Evolutionary conservation across 2,329 filamentous ascomycete genomes (phyloP).

Genomic region (Talaromyces sp.): DNA sequence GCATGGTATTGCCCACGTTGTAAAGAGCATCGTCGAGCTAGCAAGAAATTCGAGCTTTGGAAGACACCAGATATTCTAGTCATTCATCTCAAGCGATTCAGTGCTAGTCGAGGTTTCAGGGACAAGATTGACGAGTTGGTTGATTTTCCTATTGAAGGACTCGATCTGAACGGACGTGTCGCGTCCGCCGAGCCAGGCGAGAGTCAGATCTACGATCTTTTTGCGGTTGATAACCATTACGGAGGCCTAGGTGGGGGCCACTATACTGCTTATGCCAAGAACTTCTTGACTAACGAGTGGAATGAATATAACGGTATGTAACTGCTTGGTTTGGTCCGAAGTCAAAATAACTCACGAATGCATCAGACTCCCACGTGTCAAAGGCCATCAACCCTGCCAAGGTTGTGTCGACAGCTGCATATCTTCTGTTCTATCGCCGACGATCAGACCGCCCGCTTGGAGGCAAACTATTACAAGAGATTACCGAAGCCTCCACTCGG

Average conservation of each 20-base stretch:
- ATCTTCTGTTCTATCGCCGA: constrained; percentile 93
- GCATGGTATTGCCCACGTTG: constrained; percentile 97
- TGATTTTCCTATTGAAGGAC: constrained; percentile 82
- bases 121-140: constrained; percentile 91
- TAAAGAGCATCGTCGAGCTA: constrained; percentile 87
- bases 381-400: constrained; percentile 57
- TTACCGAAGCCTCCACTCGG: constrained; percentile 62
- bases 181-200: constrained; percentile 78
- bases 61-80: constrained; percentile 93
- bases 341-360: background rate
- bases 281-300: constrained; percentile 85
- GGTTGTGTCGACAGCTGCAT: constrained; percentile 74
- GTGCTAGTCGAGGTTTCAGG: constrained; percentile 72
- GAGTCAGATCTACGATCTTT: constrained; percentile 82
- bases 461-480: constrained; percentile 68
- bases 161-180: constrained; percentile 78
- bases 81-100: constrained; percentile 93
- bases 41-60: constrained; percentile 97
- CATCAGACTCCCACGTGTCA: constrained; percentile 69
- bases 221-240: constrained; percentile 94
- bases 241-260: constrained; percentile 91
- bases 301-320: constrained; percentile 91
- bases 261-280: constrained; percentile 92
- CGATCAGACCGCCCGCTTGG: constrained; percentile 74
- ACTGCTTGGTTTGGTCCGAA: background rate